Evolutionary conservation across 495 filamentous ascomycete genomes (phyloP).

Genomic region (Tricharina praecox): DNA sequence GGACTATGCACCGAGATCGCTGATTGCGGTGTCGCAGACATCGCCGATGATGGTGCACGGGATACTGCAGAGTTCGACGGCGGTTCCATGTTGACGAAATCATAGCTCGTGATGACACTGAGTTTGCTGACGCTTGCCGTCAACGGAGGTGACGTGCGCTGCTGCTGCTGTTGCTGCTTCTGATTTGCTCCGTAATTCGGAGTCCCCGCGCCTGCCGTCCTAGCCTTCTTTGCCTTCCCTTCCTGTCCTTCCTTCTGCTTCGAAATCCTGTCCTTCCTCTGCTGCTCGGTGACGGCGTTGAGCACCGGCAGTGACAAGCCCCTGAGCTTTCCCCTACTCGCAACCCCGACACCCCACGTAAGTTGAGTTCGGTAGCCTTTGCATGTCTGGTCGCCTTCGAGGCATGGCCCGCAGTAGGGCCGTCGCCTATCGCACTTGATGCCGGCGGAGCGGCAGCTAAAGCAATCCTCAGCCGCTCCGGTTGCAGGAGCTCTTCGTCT

Average conservation of each 20-base stretch:
- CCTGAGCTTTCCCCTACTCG: slow-evolving; percentile 85
- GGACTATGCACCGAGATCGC: slow-evolving; percentile 23
- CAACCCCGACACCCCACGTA: slow-evolving; percentile 95
- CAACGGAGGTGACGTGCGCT: slow-evolving; percentile 7
- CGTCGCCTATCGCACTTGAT: slow-evolving; percentile 78
- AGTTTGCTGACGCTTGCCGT: slow-evolving; percentile 15
- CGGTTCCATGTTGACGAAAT: slow-evolving; percentile 37
- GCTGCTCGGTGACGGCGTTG: slow-evolving; percentile 24
- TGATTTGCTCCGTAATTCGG: slow-evolving; percentile 16
- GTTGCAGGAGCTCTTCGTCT: slow-evolving; percentile 74
- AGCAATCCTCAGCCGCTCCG: slow-evolving; percentile 89
- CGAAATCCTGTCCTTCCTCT: slow-evolving; percentile 30
- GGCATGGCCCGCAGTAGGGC: slow-evolving; percentile 88
- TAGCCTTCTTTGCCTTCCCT: slow-evolving; percentile 5
- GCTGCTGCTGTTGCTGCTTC: too few relatives aligned
- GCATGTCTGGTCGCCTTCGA: slow-evolving; percentile 82
- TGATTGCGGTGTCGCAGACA: slow-evolving; percentile 11
- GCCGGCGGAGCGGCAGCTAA: slow-evolving; percentile 69
- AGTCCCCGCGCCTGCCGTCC: slow-evolving; percentile 11
- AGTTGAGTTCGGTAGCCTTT: slow-evolving; percentile 93
- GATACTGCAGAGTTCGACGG: slow-evolving; percentile 27
- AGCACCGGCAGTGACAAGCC: slow-evolving; percentile 68
- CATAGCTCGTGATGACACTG: slow-evolving; percentile 31
- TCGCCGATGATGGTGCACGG: slow-evolving; percentile 9
- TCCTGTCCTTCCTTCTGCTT: slow-evolving; percentile 11